Percentiles rank a stretch among this genome's conserved stretches.
phyloP scores from a whole-genome alignment of 2,329 filamentous ascomycete species.

The Emericellopsis cladophorae region DNA sequence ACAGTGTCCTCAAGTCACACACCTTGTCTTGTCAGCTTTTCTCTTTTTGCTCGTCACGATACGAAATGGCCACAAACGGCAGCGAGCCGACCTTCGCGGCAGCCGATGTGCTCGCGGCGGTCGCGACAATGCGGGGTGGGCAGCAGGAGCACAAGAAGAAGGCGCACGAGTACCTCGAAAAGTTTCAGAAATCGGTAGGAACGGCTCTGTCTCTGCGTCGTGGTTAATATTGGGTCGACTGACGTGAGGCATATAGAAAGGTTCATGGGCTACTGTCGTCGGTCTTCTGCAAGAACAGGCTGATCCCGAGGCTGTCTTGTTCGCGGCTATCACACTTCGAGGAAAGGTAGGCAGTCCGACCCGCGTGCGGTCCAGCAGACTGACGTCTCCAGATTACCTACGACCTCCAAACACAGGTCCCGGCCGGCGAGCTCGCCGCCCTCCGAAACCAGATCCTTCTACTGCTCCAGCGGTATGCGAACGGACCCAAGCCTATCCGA shows the following conservation, averaged over 20 bases:
- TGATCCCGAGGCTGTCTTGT: conserved; percentile 78
- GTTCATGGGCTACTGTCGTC: conserved; percentile 84
- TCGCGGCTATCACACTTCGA: conserved; percentile 92
- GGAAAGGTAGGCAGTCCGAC: conserved; percentile 59
- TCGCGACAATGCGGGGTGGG: conserved; percentile 83
- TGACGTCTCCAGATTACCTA: conserved; percentile 66
- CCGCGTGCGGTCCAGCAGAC: background rate
- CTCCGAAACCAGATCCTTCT: conserved; percentile 76
- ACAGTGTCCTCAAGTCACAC: no score
- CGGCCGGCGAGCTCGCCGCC: conserved; percentile 57
- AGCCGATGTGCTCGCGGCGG: conserved; percentile 64
- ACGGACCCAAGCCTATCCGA: conserved; percentile 72
- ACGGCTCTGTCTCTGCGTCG: background rate
- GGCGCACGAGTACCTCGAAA: conserved; percentile 82
- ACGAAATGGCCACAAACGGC: conserved; percentile 52
- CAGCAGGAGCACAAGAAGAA: conserved; percentile 75
- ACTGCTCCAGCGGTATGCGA: conserved; percentile 68
- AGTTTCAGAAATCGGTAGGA: conserved; percentile 91
- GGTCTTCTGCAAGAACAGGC: conserved; percentile 72
- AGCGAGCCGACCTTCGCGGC: conserved; percentile 64
- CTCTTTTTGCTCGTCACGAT: background rate
- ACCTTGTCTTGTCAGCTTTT: no score
- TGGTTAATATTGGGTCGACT: background rate
- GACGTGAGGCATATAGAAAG: conserved; percentile 45
- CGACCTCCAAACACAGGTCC: conserved; percentile 76